Evolutionary conservation across 1,284 basidiomycete genomes (phyloP), one percentile per base, ranked within the genome.

Genomic region (Kalmanozyma brasiliensis): DNA sequence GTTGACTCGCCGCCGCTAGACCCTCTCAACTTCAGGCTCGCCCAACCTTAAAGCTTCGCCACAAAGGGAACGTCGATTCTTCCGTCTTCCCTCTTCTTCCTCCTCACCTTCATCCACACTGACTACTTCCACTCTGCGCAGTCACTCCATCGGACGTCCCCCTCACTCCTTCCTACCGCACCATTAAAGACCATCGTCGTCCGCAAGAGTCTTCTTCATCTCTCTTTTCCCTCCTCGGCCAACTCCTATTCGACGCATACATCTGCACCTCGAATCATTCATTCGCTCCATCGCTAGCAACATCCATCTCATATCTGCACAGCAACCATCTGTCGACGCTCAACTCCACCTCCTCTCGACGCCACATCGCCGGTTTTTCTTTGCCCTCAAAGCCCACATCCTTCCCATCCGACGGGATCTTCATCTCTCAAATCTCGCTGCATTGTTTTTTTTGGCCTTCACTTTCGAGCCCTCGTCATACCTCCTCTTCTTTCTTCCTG

Each of bases 171-270:
- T 34, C n/a, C 38, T 7, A 24, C 30, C 26, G 14, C 41, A 5
- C 9, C 20, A 24, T n/a, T n/a, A n/a, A 41, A 26, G 11, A n/a
- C 41, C 24, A 43, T 7, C 24, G 7, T 11, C 11, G 41, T 19
- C 8, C 11, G n/a, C 24, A 43, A 22, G 37, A 14, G n/a, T 9
- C 57, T 5, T 11, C 48, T 33, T 48, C 52, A 30, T 43, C 49
- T 32, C 56, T 53, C 45, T 48, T 49, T 49, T 44, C 22, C 23
- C 47, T 49, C 14, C 43, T 38, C 33, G n/a, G n/a, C 17, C 22
- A 41, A 26, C 52, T 56, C 52, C 57, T 57, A 40, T 49, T 42
- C 36, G 37, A 30, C 46, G 42, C 49, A 61, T 56, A 52, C 45
- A 67, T 42, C 46, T 57, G 52, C 55, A 59, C 22, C 13, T 14